A percentile compares a stretch with the other conserved stretches of the same genome.
Evolutionary conservation across 495 filamentous ascomycete genomes (phyloP).

Genomic region (Aspergillus cristatus): DNA sequence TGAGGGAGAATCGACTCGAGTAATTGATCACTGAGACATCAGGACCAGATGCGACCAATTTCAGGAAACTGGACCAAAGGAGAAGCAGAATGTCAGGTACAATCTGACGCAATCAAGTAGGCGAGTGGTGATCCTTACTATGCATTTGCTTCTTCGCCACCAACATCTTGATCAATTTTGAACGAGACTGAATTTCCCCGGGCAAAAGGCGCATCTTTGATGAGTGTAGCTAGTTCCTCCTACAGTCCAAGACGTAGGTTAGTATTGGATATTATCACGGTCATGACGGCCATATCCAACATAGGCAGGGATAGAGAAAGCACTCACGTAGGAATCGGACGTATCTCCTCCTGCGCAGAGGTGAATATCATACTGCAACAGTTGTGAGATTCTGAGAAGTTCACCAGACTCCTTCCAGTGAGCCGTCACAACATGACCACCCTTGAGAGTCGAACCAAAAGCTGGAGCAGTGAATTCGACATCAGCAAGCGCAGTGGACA

Average conservation of each 20-base stretch:
- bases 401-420: constrained; percentile 51
- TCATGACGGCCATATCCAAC: not conserved
- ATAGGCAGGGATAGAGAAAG: not conserved
- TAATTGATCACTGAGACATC: constrained; percentile 49
- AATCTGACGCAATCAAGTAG: not conserved
- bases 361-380: constrained; percentile 50
- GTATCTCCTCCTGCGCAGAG: constrained; percentile 57
- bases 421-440: constrained; percentile 42
- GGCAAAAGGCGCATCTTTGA: constrained; percentile 32
- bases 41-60: constrained; percentile 46
- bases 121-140: constrained; percentile 41
- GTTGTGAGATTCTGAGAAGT: constrained; percentile 37
- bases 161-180: constrained; percentile 36
- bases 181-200: constrained; percentile 44
- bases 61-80: constrained; percentile 47
- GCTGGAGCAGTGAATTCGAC: constrained; percentile 36
- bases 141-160: constrained; percentile 46
- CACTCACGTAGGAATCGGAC: constrained; percentile 30
- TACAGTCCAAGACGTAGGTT: constrained; percentile 7
- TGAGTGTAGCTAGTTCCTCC: constrained; percentile 36
- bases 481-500: constrained; percentile 43
- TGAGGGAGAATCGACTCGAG: constrained; percentile 55
- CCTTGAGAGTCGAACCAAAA: constrained; percentile 35
- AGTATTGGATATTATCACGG: constrained; percentile 1
- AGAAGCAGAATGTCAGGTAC: not conserved